Percentiles rank a stretch among this genome's conserved stretches.
phyloP scores from a whole-genome alignment of 1,139 yeast species.

The Yamadazyma trypodendri region DNA sequence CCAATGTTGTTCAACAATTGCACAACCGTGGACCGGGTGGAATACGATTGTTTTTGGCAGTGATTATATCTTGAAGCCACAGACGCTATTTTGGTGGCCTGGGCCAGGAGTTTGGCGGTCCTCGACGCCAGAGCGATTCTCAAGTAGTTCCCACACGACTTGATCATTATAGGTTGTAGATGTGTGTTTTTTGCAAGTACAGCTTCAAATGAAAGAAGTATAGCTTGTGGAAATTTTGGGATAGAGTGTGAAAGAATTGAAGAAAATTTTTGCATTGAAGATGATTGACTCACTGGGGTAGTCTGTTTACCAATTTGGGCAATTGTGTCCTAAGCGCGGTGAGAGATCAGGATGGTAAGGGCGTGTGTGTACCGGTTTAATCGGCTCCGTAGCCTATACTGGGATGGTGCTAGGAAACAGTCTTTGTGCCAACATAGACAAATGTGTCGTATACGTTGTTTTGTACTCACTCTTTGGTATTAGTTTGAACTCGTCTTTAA shows the following conservation, averaged over 20 bases:
- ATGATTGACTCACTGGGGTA: conserved; percentile 21
- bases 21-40: conserved; percentile 91
- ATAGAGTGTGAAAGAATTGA: not conserved
- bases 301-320: conserved; percentile 34
- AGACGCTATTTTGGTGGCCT: not conserved
- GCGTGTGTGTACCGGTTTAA: not conserved
- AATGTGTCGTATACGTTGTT: too few relatives aligned
- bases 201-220: not conserved
- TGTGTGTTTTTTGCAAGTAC: not conserved
- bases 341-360: conserved; percentile 27
- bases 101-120: not conserved
- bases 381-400: not conserved
- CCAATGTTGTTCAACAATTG: conserved; percentile 94
- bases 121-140: conserved; percentile 2
- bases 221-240: not conserved
- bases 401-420: not conserved
- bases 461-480: too few relatives aligned
- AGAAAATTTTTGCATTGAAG: conserved; percentile 15
- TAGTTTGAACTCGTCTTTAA: too few relatives aligned
- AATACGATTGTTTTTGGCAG: conserved; percentile 21
- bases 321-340: conserved; percentile 42
- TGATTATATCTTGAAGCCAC: conserved; percentile 1
- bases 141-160: conserved; percentile 5
- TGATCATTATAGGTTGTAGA: conserved; percentile 4
- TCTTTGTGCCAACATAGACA: too few relatives aligned